Evolutionary conservation across 495 filamentous ascomycete species (phyloP).

Genomic region (Annulohypoxylon stygium): DNA sequence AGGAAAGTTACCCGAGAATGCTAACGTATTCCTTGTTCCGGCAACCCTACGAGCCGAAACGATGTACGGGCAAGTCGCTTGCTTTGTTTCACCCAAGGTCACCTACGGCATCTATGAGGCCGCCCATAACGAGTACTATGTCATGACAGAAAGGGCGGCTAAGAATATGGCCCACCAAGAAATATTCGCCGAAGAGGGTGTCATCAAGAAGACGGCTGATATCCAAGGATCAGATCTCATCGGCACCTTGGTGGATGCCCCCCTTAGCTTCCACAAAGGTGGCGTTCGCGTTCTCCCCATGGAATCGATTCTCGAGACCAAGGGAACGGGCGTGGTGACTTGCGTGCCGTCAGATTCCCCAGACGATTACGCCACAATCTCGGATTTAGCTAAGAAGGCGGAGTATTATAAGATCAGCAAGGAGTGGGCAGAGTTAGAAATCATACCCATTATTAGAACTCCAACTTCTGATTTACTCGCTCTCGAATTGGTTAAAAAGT

Average conservation of each 20-base stretch:
- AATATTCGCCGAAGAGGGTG: conserved; percentile 79
- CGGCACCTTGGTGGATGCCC: conserved; percentile 87
- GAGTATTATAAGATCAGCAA: conserved; percentile 97
- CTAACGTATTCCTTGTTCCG: conserved; percentile 88
- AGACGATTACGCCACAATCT: conserved; percentile 91
- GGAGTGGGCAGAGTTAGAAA: conserved; percentile 93
- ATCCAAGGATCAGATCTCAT: conserved; percentile 82
- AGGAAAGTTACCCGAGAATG: conserved; percentile 82
- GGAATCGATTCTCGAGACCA: conserved; percentile 89
- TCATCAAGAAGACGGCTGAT: conserved; percentile 79
- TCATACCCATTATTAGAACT: conserved; percentile 89
- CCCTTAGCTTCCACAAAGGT: conserved; percentile 86
- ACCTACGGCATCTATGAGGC: conserved; percentile 92
- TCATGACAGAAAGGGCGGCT: conserved; percentile 87
- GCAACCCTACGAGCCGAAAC: conserved; percentile 96
- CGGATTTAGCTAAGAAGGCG: conserved; percentile 93
- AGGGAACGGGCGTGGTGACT: conserved; percentile 96
- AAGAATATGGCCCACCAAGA: conserved; percentile 97
- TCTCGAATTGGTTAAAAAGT: conserved; percentile 83
- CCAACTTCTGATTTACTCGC: conserved; percentile 88
- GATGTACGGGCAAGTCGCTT: conserved; percentile 98
- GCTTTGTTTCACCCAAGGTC: conserved; percentile 93
- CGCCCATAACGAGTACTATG: conserved; percentile 84
- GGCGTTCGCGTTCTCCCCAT: conserved; percentile 89
- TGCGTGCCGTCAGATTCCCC: conserved; percentile 96